These are phyloP conservation scores for Apophysomyces ossiformis DNA, from an alignment of 371 early-diverging fungal species.

Conservation along the genomic window DNA sequence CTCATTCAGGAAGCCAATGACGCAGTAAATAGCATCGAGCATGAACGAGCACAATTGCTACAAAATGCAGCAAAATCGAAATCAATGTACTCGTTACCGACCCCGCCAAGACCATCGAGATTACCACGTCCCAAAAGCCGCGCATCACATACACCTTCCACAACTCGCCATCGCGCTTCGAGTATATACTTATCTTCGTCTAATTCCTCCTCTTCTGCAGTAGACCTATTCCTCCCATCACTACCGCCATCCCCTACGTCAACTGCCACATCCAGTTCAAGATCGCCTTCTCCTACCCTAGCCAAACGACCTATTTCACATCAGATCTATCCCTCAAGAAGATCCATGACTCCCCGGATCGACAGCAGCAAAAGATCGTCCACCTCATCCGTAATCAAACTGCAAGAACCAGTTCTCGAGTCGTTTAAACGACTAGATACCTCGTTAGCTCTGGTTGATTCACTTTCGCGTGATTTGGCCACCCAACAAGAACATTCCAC, in stretches of 20 bases:
- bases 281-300: constrained; percentile 26
- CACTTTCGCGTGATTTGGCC: constrained; percentile 51
- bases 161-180: neutral
- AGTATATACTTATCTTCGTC: constrained; percentile 21
- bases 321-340: constrained; percentile 18
- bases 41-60: constrained; percentile 29
- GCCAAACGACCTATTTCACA: constrained; percentile 21
- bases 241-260: constrained; percentile 17
- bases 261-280: constrained; percentile 13
- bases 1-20: constrained; percentile 53
- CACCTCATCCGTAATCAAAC: constrained; percentile 1
- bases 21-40: constrained; percentile 44
- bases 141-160: constrained; percentile 6
- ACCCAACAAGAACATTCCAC: constrained; percentile 7
- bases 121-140: constrained; percentile 34
- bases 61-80: constrained; percentile 14
- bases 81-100: constrained; percentile 3
- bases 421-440: constrained; percentile 47
- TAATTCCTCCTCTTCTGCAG: constrained; percentile 16
- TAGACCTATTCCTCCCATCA: constrained; percentile 15
- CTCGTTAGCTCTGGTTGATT: constrained; percentile 51
- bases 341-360: constrained; percentile 15
- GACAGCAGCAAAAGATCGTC: constrained; percentile 15
- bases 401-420: constrained; percentile 34
- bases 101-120: constrained; percentile 20